Conservation (phyloP, 2,329 filamentous ascomycete genomes). For the Acrodontium crateriforme region DNA sequence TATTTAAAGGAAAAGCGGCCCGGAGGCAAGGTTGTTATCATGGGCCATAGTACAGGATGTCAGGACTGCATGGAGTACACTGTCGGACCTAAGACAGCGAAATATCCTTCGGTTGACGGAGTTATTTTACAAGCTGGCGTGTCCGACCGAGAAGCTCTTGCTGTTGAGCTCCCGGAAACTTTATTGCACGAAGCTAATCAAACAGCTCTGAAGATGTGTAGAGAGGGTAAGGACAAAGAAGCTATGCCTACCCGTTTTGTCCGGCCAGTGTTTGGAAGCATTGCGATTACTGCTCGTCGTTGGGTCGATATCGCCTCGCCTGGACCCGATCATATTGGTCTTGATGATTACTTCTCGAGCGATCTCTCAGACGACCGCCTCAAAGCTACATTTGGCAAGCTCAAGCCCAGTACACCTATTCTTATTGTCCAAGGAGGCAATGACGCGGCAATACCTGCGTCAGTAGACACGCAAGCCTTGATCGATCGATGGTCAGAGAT, state of each 20-base stretch:
- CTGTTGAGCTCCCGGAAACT: slow-evolving; percentile 30
- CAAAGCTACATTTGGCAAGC: slow-evolving; percentile 48
- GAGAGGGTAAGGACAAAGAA: slow-evolving; percentile 39
- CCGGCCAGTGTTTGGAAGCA: slow-evolving; percentile 17
- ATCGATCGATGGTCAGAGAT: slow-evolving; percentile 43
- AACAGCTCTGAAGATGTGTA: slow-evolving; percentile 41
- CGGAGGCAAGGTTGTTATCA: slow-evolving; percentile 44
- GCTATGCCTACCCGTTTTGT: slow-evolving; percentile 33
- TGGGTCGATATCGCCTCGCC: slow-evolving; percentile 46
- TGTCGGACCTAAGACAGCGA: slow-evolving; percentile 15
- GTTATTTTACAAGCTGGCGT: slow-evolving; percentile 70
- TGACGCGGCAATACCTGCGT: slow-evolving; percentile 50
- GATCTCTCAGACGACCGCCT: slow-evolving; percentile 51
- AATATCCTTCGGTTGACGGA: slow-evolving; percentile 49
- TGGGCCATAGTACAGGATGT: slow-evolving; percentile 57
- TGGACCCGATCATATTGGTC: slow-evolving; percentile 43
- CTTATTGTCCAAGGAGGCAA: slow-evolving; percentile 51
- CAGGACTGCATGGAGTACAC: slow-evolving; percentile 57
- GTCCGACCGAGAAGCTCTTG: slow-evolving; percentile 57
- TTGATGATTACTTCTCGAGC: slow-evolving; percentile 81
- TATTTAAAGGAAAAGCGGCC: slow-evolving; percentile 34
- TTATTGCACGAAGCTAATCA: slow-evolving; percentile 27
- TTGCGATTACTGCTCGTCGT: slow-evolving; percentile 41
- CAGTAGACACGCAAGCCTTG: slow-evolving; percentile 44
- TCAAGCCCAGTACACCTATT: slow-evolving; percentile 39